Evolutionary conservation across 2,329 filamentous ascomycete species (phyloP).

Genomic region (Fusarium floridanum): DNA sequence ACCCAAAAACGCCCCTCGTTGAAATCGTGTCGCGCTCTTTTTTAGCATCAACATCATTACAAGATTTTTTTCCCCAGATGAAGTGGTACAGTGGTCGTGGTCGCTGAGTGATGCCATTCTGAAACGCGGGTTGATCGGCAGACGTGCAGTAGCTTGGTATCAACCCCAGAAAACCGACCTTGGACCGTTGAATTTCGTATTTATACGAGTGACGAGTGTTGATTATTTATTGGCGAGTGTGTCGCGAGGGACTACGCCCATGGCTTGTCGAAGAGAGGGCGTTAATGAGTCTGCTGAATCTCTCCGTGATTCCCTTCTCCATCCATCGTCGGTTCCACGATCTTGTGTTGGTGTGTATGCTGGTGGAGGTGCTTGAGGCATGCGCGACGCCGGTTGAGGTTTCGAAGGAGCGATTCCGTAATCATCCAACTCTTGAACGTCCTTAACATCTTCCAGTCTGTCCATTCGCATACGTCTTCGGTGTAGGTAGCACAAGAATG

Average conservation of each 20-base stretch:
- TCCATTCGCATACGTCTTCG: constrained; percentile 37
- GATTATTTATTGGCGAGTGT: constrained; percentile 33
- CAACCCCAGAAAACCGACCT: not conserved
- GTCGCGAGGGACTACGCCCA: constrained; percentile 39
- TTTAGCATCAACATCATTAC: constrained; percentile 1
- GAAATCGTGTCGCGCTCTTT: not conserved
- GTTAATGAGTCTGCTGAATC: constrained; percentile 41
- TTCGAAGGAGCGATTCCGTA: constrained; percentile 36
- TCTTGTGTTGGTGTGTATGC: constrained; percentile 24
- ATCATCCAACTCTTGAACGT: constrained; percentile 45
- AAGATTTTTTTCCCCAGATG: not conserved
- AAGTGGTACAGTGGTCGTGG: not conserved
- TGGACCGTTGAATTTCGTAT: not conserved
- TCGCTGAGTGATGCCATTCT: not conserved
- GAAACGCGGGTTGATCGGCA: constrained; percentile 18
- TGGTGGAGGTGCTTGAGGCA: constrained; percentile 39
- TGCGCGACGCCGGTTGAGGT: constrained; percentile 7
- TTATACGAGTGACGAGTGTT: not conserved
- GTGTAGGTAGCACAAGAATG: constrained; percentile 37
- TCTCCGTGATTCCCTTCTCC: constrained; percentile 19
- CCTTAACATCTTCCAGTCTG: constrained; percentile 40
- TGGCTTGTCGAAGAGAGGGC: constrained; percentile 42
- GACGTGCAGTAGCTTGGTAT: constrained; percentile 26
- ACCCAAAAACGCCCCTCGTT: constrained; percentile 24
- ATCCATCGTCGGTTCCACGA: constrained; percentile 5